These are phyloP conservation scores for Emergomyces pasteurianus DNA, from an alignment of 2,329 filamentous ascomycete species.

Conservation along the genomic window DNA sequence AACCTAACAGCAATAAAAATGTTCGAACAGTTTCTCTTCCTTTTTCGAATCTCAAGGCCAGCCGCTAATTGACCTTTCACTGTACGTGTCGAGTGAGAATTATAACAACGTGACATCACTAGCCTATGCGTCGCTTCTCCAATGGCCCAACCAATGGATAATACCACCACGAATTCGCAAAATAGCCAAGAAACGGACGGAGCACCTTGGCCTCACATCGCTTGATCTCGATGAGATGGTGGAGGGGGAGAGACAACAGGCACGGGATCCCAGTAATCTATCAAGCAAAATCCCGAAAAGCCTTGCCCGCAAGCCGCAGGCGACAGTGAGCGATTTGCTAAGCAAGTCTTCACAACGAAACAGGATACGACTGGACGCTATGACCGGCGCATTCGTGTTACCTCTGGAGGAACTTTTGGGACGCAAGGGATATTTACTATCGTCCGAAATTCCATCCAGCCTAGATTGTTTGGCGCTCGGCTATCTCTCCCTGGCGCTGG, in stretches of 20 bases:
- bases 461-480: constrained; percentile 73
- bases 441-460: constrained; percentile 41
- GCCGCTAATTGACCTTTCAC: constrained; percentile 68
- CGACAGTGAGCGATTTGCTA: constrained; percentile 50
- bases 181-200: constrained; percentile 57
- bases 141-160: constrained; percentile 81
- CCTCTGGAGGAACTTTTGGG: constrained; percentile 55
- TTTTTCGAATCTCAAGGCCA: constrained; percentile 66
- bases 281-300: constrained; percentile 33
- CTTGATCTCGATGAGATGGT: constrained; percentile 48
- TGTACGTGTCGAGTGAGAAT: constrained; percentile 84
- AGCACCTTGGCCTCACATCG: constrained; percentile 55
- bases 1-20: not conserved
- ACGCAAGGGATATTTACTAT: constrained; percentile 45
- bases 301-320: constrained; percentile 44
- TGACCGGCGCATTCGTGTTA: constrained; percentile 59
- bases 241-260: constrained; percentile 23
- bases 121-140: constrained; percentile 65
- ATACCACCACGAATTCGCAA: constrained; percentile 62
- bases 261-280: constrained; percentile 28
- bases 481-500: constrained; percentile 63
- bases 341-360: constrained; percentile 56
- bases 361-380: constrained; percentile 62
- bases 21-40: constrained; percentile 39
- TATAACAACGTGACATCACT: constrained; percentile 67